Conservation (phyloP, 164 flowering plant species). For the Brasenia schreberi region DNA sequence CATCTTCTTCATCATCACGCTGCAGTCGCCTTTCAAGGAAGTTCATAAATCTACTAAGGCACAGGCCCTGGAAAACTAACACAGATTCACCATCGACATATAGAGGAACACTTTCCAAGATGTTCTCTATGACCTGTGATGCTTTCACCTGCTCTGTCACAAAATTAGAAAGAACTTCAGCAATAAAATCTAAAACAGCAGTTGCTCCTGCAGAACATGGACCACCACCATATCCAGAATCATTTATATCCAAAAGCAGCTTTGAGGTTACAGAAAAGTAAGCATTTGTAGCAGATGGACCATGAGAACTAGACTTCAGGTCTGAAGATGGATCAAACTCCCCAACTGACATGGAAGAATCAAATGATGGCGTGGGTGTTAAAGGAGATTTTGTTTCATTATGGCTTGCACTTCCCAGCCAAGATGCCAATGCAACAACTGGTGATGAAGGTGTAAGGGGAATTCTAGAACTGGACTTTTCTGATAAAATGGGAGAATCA, state of each 20-base stretch:
- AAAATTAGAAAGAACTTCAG: slow-evolving; percentile 86
- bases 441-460: slow-evolving; percentile 43
- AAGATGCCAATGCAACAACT: slow-evolving; percentile 60
- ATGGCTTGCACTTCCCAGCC: slow-evolving; percentile 52
- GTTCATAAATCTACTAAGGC: slow-evolving; percentile 85
- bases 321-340: slow-evolving; percentile 53
- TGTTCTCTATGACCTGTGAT: slow-evolving; percentile 43
- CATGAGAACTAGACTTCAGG: slow-evolving; percentile 43
- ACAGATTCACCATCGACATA: slow-evolving; percentile 72
- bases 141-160: slow-evolving; percentile 88
- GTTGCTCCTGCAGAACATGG: slow-evolving; percentile 95
- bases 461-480: slow-evolving; percentile 44
- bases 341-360: slow-evolving; percentile 41
- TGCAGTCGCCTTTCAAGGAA: slow-evolving; percentile 88
- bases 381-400: slow-evolving; percentile 35
- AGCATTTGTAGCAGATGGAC: slow-evolving; percentile 29
- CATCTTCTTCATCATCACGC: slow-evolving; percentile 96
- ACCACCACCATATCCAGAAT: slow-evolving; percentile 93
- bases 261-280: slow-evolving; percentile 45
- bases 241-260: slow-evolving; percentile 76
- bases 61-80: slow-evolving; percentile 86
- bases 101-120: slow-evolving; percentile 72
- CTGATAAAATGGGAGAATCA: slow-evolving; percentile 65
- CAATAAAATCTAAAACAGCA: slow-evolving; percentile 85
- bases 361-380: slow-evolving; percentile 43